Base-by-base conservation (phyloP, 169 alveolate genomes). In the Pseudocohnilembus persalinus region DNA sequence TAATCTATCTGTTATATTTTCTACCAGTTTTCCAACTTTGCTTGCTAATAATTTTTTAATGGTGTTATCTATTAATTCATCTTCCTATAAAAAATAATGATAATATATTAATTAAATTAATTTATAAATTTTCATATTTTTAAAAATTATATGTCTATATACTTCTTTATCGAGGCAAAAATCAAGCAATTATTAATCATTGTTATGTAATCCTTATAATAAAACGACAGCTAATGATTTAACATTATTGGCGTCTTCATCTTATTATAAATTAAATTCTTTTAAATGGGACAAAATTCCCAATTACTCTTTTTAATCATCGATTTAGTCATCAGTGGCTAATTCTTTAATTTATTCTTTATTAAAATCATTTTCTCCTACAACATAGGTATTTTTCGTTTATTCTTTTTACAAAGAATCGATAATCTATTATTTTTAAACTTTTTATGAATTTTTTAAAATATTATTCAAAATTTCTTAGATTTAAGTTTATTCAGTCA, bases 151-250 rank as follows among this genome's bases (percentile, higher is more conserved):
- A 11, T 11, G 20, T 49, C 20, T 49, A 11, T 63, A 49, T 79
- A 79, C 84, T 49, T 79, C 84, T 79, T 79, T 79, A 29, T 79
- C 84, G 25, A 79, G 29, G 20, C 84, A 79, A 72, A 79, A 79
- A 79, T 79, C 84, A 49, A 79, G 35, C 29, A 79, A 63, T 35
- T 79, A 79, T 11, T 64, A 29, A 29, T 79, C 84, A 35, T 79
- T 79, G 26, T 79, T 79, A 28, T 79, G 32, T 28, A 79, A 72
- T 29, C 76, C 84, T 64, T 79, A 49, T 0, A 64, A 63, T 15
- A 79, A 31, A n/a, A 79, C 76, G 0, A 63, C 76, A 49, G 84
- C 74, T 29, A 79, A 79, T 0, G 74, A 49, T 29, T 79, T 27
- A 49, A 79, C 84, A 11, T 64, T 34, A 30, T 79, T 64, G 0